A percentile compares a stretch with the other conserved stretches of the same genome.
phyloP scores from a whole-genome alignment of 2,329 filamentous ascomycete species.

The Colletotrichum sp. region DNA sequence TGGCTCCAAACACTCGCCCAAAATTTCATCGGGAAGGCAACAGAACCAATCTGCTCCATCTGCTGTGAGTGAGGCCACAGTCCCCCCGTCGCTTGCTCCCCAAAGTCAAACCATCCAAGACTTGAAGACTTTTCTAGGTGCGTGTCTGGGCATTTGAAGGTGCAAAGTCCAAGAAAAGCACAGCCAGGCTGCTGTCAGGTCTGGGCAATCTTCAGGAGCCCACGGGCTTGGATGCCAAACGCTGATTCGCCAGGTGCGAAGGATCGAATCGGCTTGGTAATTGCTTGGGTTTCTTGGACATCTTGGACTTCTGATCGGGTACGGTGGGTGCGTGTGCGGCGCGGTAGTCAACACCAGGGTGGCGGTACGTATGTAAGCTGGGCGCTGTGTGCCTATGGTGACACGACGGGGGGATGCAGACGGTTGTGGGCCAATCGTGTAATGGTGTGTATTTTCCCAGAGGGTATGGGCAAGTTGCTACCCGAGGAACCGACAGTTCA shows the following conservation, averaged over 20 bases:
- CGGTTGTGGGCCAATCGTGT: not conserved
- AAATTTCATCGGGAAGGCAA: not conserved
- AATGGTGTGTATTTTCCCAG: not conserved
- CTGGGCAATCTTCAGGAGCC: not conserved
- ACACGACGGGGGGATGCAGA: not conserved
- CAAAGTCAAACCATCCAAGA: not conserved
- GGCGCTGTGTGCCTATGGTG: not conserved
- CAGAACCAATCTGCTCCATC: not conserved
- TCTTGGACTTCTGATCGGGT: not conserved
- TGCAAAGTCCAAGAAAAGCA: not conserved
- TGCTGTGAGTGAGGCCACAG: not conserved
- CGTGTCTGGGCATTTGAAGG: not conserved
- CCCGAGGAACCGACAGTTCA: not conserved
- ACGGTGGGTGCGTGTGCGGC: not conserved
- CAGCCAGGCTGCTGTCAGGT: not conserved
- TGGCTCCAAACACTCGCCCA: not conserved
- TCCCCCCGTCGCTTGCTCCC: not conserved
- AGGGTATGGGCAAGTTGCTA: not conserved
- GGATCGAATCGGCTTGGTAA: conserved; percentile 5
- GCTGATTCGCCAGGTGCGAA: not conserved
- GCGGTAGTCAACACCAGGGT: not conserved
- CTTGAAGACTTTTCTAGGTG: not conserved
- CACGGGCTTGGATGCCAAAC: not conserved
- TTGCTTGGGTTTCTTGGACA: conserved; percentile 11
- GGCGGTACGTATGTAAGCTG: not conserved